Evolutionary conservation across 1,284 basidiomycete genomes (phyloP).

Genomic region (Apiotrichum akiyoshidainum): DNA sequence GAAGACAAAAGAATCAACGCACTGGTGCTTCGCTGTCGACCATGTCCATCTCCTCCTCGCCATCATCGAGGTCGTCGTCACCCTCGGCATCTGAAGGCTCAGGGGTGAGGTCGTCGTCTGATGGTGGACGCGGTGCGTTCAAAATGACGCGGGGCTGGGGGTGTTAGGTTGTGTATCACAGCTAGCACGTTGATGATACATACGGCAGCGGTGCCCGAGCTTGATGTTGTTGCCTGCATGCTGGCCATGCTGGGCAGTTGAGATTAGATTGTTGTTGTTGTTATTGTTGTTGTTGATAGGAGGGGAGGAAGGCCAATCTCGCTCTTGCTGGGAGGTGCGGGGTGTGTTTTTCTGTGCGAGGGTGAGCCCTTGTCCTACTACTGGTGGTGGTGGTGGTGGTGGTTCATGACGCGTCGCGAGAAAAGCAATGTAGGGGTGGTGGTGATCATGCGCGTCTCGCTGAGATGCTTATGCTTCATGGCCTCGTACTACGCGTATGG

Average conservation of each 20-base stretch:
- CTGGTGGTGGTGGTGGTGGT: too few species aligned
- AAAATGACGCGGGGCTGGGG: constrained; percentile 15
- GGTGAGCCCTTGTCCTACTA: too few species aligned
- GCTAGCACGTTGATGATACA: background rate
- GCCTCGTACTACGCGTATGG: too few species aligned
- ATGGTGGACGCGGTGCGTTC: constrained; percentile 12
- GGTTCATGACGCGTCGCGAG: too few species aligned
- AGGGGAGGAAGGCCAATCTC: too few species aligned
- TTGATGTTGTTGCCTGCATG: constrained; percentile 1
- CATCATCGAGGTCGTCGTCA: constrained; percentile 31
- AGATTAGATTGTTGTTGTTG: background rate
- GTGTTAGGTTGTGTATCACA: background rate
- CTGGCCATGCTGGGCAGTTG: background rate
- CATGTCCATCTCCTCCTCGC: constrained; percentile 31
- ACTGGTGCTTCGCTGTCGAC: constrained; percentile 18
- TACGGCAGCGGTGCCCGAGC: constrained; percentile 1
- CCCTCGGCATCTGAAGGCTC: constrained; percentile 28
- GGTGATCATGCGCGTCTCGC: too few species aligned
- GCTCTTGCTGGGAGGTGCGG: too few species aligned
- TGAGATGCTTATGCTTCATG: too few species aligned
- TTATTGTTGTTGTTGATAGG: background rate
- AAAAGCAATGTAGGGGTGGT: too few species aligned
- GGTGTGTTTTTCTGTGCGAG: too few species aligned
- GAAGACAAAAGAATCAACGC: background rate
- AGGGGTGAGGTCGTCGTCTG: constrained; percentile 22